These are phyloP conservation scores for Cladosporium austrohemisphaericum DNA, from an alignment of 2,329 filamentous ascomycete species.

Conservation along the genomic window DNA sequence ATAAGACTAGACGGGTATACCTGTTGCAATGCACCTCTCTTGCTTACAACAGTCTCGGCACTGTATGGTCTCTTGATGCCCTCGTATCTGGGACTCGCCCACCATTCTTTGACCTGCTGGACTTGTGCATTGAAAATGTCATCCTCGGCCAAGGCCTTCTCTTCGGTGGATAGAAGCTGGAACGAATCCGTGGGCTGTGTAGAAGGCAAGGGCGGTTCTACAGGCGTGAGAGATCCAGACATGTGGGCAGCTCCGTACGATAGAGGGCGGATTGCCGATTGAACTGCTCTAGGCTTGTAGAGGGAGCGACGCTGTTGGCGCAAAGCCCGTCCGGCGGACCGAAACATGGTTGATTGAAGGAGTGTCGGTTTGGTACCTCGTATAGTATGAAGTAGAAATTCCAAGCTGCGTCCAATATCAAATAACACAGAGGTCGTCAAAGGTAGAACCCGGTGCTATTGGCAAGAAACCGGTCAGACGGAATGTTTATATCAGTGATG, in stretches of 20 bases:
- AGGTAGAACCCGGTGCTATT: too few relatives aligned
- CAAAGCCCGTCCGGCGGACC: slow-evolving; percentile 27
- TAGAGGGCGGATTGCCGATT: slow-evolving; percentile 22
- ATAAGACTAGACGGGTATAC: slow-evolving; percentile 89
- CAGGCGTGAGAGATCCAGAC: slow-evolving; percentile 50
- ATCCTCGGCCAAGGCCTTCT: slow-evolving; percentile 79
- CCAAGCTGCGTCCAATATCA: too few relatives aligned
- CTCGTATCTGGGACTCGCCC: slow-evolving; percentile 76
- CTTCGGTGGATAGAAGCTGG: slow-evolving; percentile 73
- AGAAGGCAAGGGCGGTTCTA: slow-evolving; percentile 59
- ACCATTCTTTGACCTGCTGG: slow-evolving; percentile 84
- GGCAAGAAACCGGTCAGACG: background rate
- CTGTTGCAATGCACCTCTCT: slow-evolving; percentile 82
- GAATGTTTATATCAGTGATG: background rate
- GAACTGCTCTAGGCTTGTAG: slow-evolving; percentile 18
- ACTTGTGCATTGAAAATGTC: slow-evolving; percentile 79
- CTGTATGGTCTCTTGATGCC: slow-evolving; percentile 91
- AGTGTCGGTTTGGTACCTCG: background rate
- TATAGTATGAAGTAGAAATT: too few relatives aligned
- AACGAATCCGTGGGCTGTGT: slow-evolving; percentile 70
- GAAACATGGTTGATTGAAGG: slow-evolving; percentile 21
- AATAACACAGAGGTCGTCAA: background rate
- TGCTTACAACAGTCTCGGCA: slow-evolving; percentile 86
- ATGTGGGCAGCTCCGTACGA: slow-evolving; percentile 35
- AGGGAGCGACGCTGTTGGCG: slow-evolving; percentile 28